Evolutionary conservation across 1,284 basidiomycete genomes (phyloP).

Genomic region (Cryptococcus deneoformans): DNA sequence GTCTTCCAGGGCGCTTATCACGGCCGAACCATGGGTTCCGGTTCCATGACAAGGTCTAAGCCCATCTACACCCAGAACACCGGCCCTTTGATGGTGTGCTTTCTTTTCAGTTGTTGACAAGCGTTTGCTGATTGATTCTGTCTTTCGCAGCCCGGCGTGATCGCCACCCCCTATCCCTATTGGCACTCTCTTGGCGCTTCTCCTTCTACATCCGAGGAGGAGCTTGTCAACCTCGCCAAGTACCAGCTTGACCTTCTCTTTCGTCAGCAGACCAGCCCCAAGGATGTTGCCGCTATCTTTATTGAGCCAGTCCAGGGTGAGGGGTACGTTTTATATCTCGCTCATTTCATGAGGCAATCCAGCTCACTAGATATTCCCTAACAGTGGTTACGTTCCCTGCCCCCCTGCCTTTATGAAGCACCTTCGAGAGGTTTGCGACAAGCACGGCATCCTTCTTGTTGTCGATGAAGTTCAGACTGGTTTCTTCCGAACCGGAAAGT

Average conservation of each 20-base stretch:
- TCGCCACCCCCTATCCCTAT: slow-evolving; percentile 81
- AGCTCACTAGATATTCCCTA: not conserved
- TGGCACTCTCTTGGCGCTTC: slow-evolving; percentile 81
- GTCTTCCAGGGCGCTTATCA: slow-evolving; percentile 86
- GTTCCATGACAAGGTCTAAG: slow-evolving; percentile 80
- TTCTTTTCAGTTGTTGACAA: not conserved
- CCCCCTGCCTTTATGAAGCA: slow-evolving; percentile 76
- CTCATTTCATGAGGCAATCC: not conserved
- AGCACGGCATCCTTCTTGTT: slow-evolving; percentile 73
- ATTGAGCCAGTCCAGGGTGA: slow-evolving; percentile 92
- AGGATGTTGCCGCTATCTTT: slow-evolving; percentile 87
- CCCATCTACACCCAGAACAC: slow-evolving; percentile 80
- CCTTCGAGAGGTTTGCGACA: slow-evolving; percentile 78
- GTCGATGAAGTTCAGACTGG: slow-evolving; percentile 89
- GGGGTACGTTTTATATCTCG: slow-evolving; percentile 46
- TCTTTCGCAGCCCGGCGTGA: slow-evolving; percentile 60
- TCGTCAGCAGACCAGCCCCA: slow-evolving; percentile 76
- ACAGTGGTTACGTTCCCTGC: slow-evolving; percentile 79
- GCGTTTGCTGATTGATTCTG: slow-evolving; percentile 32
- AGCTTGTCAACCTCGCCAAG: slow-evolving; percentile 66
- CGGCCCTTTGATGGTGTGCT: slow-evolving; percentile 68
- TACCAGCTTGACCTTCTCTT: slow-evolving; percentile 82
- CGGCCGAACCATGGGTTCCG: slow-evolving; percentile 83
- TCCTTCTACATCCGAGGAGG: slow-evolving; percentile 60
- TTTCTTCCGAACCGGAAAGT: slow-evolving; percentile 83